Conservation (phyloP, 768 basidiomycete genomes). For the Mycena rosella region DNA sequence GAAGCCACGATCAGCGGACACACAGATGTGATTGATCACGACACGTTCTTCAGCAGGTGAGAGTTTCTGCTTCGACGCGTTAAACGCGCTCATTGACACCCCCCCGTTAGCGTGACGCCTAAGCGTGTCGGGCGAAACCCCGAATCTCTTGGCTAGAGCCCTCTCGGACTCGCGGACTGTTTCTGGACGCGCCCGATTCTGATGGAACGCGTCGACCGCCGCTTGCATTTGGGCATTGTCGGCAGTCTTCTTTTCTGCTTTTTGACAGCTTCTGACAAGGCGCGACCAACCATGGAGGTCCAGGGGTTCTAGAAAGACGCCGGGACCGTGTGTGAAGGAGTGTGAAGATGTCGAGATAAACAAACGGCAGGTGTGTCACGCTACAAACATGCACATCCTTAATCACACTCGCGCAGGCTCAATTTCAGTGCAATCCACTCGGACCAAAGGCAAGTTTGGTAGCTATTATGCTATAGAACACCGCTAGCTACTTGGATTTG, state of each 20-base stretch:
- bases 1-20: not conserved
- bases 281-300: not conserved
- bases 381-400: not conserved
- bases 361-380: not conserved
- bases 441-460: not conserved
- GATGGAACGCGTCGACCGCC: not conserved
- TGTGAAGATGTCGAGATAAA: not conserved
- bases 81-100: slow-evolving; percentile 38
- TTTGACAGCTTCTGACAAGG: not conserved
- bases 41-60: slow-evolving; percentile 41
- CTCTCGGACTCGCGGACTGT: not conserved
- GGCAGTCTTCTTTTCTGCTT: not conserved
- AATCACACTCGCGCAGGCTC: not conserved
- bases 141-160: not conserved
- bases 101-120: slow-evolving; percentile 35
- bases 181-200: not conserved
- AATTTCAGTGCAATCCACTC: not conserved
- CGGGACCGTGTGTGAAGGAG: too few species aligned
- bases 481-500: not conserved
- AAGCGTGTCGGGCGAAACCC: slow-evolving; percentile 20
- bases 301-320: not conserved
- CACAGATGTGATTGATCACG: not conserved
- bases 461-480: not conserved
- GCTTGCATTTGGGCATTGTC: not conserved
- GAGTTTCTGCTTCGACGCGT: slow-evolving; percentile 44